Evolutionary conservation across 2,329 filamentous ascomycete species (phyloP), one percentile per base, ranked within the genome.

Genomic region (Aschersonia sp.): DNA sequence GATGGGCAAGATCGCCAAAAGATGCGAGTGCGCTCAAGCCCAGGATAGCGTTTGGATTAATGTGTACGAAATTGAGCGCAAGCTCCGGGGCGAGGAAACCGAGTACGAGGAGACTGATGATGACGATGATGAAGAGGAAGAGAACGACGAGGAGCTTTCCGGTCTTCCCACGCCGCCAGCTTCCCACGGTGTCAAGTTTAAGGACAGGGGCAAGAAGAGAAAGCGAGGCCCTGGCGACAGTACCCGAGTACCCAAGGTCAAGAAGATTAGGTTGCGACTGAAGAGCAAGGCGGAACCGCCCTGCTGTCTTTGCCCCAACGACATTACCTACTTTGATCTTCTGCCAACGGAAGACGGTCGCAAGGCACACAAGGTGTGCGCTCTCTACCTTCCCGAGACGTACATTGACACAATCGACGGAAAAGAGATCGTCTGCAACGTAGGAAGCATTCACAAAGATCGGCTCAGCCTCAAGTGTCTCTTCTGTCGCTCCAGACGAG

Each of bases 1-100:
- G 46, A 96, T 92, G 71, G 92, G 89, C 29, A 87, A 88, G 57
- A 88, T 95, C 55, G 92, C 92, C 12, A 95, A 96, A 67, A 94
- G 92, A 63, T 98, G 92, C 65, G 83, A 97, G 59, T 98, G 92
- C 61, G 88, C 92, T 57, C 79, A 92, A 50, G 89, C 95, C 54
- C 81, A 94, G 51, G 92, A 98, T 69, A 97, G 90, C 58, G 92
- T 98, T 4, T 98, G 94, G 89, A 88, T 98, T 47, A 89, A 98
- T 60, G 88, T 97, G 4, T 82, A 87, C 50, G 92, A 96, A 58
- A 94, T 98, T 49, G 88, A 98, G 66, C 86, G 92, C 51, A 96
- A 94, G 63, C 68, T 97, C 44, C 79, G 89, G 46, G 92, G 92
- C 42, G 89, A 97, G 61, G 83, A 86, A 49, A 87, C 87, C 5